phyloP scores from a whole-genome alignment of 345 rosid species.

The Draba incana region DNA sequence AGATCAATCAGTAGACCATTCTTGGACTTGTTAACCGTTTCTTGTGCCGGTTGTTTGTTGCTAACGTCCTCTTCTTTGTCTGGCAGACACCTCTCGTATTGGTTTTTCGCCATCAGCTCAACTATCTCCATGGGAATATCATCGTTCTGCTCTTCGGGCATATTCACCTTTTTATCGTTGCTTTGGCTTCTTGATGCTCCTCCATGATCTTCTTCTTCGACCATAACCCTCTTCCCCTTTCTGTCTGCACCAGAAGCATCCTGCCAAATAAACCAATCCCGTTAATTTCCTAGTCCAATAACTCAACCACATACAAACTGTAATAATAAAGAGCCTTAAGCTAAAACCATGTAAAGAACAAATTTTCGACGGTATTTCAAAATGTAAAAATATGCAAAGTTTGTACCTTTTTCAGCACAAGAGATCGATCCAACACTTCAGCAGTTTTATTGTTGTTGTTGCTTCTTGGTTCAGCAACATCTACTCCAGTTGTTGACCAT shows the following conservation, averaged over 20 bases:
- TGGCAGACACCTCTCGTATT: constrained; percentile 81
- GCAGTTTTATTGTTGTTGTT: constrained; percentile 39
- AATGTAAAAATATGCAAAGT: constrained; percentile 20
- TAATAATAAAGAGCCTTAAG: background rate
- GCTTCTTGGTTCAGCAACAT: constrained; percentile 43
- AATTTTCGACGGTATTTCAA: background rate
- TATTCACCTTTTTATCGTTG: constrained; percentile 48
- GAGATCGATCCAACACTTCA: constrained; percentile 44
- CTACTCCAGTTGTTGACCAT: constrained; percentile 11
- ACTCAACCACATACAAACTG: background rate
- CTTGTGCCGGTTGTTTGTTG: constrained; percentile 46
- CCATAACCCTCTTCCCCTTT: constrained; percentile 50
- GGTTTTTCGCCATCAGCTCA: constrained; percentile 92
- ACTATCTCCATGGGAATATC: constrained; percentile 96
- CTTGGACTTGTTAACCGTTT: constrained; percentile 39
- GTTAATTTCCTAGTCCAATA: constrained; percentile 9
- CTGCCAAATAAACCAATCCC: constrained; percentile 49
- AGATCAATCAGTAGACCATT: constrained; percentile 50
- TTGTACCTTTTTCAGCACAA: constrained; percentile 55
- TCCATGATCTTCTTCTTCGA: constrained; percentile 37
- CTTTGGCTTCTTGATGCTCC: constrained; percentile 47
- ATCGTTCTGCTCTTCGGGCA: constrained; percentile 65
- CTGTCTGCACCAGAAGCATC: constrained; percentile 51
- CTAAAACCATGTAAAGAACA: constrained; percentile 8
- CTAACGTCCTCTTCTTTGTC: constrained; percentile 53